These are phyloP conservation scores for Colletotrichum plurivorum DNA, from an alignment of 2,329 filamentous ascomycete genomes.

Conservation along the genomic window DNA sequence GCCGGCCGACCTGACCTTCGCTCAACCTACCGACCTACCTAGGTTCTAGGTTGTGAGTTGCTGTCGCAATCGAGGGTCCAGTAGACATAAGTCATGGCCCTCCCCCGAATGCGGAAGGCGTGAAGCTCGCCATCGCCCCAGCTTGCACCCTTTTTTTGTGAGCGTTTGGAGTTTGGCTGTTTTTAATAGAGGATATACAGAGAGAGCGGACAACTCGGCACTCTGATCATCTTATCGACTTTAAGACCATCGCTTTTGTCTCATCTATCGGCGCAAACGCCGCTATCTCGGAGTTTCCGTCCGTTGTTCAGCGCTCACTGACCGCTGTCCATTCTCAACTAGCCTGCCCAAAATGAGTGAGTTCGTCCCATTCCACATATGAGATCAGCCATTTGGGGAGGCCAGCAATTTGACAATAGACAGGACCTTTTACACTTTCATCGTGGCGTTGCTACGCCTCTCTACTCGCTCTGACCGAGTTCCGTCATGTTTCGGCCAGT, in stretches of 20 bases:
- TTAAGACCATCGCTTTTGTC: slow-evolving; percentile 5
- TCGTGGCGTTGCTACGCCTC: slow-evolving; percentile 22
- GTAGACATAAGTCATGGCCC: slow-evolving; percentile 38
- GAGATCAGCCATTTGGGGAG: background rate
- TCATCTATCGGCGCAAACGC: slow-evolving; percentile 25
- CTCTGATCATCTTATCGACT: background rate
- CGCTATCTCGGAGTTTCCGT: slow-evolving; percentile 33
- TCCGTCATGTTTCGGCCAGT: slow-evolving; percentile 11
- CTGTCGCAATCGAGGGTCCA: slow-evolving; percentile 34
- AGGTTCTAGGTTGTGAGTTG: slow-evolving; percentile 13
- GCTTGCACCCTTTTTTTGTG: slow-evolving; percentile 5
- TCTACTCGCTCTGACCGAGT: slow-evolving; percentile 18
- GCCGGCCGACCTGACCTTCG: background rate
- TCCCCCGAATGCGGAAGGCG: slow-evolving; percentile 32
- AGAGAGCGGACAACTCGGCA: background rate
- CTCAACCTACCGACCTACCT: too few relatives aligned
- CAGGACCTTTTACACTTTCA: slow-evolving; percentile 5
- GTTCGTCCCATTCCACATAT: slow-evolving; percentile 28
- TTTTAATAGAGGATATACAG: slow-evolving; percentile 1
- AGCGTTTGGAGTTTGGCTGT: background rate
- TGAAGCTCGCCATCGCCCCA: slow-evolving; percentile 18
- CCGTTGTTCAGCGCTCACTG: slow-evolving; percentile 24
- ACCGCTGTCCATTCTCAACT: slow-evolving; percentile 3
- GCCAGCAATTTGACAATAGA: background rate
- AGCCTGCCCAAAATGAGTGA: slow-evolving; percentile 32